A percentile compares a stretch with the other conserved stretches of the same genome.
Evolutionary conservation across 2,329 filamentous ascomycete genomes (phyloP).

Genomic region (Cytospora chrysosperma): DNA sequence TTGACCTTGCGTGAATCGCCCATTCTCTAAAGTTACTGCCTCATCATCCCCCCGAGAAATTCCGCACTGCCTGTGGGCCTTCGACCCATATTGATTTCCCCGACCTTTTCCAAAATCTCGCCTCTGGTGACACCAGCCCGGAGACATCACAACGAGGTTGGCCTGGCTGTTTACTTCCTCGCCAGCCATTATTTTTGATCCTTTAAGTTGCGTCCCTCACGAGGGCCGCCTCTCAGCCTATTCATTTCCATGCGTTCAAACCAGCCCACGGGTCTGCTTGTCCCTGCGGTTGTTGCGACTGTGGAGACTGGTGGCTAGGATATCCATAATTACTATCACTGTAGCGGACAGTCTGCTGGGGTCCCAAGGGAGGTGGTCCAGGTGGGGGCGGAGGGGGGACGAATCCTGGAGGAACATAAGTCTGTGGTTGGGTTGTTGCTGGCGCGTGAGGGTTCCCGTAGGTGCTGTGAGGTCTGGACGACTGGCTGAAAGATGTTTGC

Average conservation of each 20-base stretch:
- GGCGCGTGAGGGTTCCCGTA: slow-evolving; percentile 44
- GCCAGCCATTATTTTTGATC: not conserved
- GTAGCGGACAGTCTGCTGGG: slow-evolving; percentile 62
- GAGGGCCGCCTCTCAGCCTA: not conserved
- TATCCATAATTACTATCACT: slow-evolving; percentile 41
- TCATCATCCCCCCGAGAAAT: not conserved
- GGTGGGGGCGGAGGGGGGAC: slow-evolving; percentile 64
- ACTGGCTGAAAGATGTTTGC: slow-evolving; percentile 52
- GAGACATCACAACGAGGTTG: not conserved
- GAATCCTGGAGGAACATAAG: slow-evolving; percentile 53
- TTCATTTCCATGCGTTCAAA: slow-evolving; percentile 65
- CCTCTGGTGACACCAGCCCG: not conserved
- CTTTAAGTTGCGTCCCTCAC: not conserved
- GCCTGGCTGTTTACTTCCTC: not conserved
- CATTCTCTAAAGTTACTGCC: not conserved
- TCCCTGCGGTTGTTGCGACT: slow-evolving; percentile 32
- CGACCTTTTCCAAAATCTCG: not conserved
- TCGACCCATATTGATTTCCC: not conserved
- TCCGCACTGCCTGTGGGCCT: not conserved
- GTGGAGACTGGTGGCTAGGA: slow-evolving; percentile 51
- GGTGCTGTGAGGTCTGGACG: slow-evolving; percentile 47
- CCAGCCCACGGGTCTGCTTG: slow-evolving; percentile 67
- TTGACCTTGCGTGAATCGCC: not conserved
- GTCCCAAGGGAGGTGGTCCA: slow-evolving; percentile 60
- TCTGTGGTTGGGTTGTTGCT: slow-evolving; percentile 27